phyloP scores from a whole-genome alignment of 805 yeast genomes.

The Teunomyces tritomae region DNA sequence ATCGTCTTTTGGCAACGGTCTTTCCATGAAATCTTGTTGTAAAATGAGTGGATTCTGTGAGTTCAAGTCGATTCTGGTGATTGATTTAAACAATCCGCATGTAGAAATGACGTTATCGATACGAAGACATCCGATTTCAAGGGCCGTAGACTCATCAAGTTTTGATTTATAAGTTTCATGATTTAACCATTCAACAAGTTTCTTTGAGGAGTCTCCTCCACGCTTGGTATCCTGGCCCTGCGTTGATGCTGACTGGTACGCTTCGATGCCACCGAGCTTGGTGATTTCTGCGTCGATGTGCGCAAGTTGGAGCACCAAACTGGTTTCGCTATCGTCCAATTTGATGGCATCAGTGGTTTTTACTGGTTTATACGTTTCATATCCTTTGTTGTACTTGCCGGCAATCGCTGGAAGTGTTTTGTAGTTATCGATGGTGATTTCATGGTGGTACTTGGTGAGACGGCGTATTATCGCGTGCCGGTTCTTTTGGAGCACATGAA shows the following conservation, averaged over 20 bases:
- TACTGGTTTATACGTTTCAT: constrained; percentile 5
- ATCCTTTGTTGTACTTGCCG: neutral
- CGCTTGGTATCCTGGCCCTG: constrained; percentile 74
- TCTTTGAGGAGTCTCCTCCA: constrained; percentile 91
- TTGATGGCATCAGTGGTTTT: constrained; percentile 11
- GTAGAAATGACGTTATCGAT: constrained; percentile 67
- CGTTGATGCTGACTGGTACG: constrained; percentile 82
- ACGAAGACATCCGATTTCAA: constrained; percentile 84
- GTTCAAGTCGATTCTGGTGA: constrained; percentile 72
- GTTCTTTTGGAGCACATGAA: constrained; percentile 67
- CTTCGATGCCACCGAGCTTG: constrained; percentile 70
- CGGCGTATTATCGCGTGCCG: constrained; percentile 39
- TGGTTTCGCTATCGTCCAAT: constrained; percentile 14
- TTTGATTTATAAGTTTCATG: constrained; percentile 17
- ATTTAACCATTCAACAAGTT: constrained; percentile 70
- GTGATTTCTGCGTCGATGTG: constrained; percentile 61
- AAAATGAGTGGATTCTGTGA: constrained; percentile 71
- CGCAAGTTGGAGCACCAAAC: constrained; percentile 37
- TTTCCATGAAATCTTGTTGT: constrained; percentile 81
- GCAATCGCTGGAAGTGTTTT: constrained; percentile 5
- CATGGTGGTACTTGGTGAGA: constrained; percentile 16
- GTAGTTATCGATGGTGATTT: constrained; percentile 6
- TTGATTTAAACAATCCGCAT: constrained; percentile 47
- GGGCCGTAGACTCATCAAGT: constrained; percentile 32
- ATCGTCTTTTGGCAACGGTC: constrained; percentile 53